These are phyloP conservation scores for Anastatica hierochuntica DNA, from an alignment of 345 rosid species.

Conservation along the genomic window DNA sequence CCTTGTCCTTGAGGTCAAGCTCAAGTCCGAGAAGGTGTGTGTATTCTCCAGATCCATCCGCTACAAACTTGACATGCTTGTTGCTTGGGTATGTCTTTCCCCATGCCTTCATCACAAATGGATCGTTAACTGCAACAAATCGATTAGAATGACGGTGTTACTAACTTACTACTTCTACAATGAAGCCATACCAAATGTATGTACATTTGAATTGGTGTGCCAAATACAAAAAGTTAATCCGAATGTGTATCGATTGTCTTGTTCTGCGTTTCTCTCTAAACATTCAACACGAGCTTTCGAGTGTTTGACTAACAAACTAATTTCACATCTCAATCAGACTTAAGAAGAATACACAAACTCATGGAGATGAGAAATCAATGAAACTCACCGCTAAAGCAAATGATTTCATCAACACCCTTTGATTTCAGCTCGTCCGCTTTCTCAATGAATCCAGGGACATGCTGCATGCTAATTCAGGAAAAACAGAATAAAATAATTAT, in stretches of 20 bases:
- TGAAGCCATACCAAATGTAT: no score
- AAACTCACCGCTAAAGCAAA: slow-evolving; percentile 69
- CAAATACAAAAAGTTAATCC: neutral
- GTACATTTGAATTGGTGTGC: no score
- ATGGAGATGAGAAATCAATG: neutral
- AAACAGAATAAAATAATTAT: neutral
- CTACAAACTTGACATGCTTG: slow-evolving; percentile 82
- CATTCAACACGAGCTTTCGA: no score
- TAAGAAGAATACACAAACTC: neutral
- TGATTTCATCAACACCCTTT: slow-evolving; percentile 70
- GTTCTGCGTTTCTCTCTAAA: neutral
- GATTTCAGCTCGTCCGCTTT: slow-evolving; percentile 71
- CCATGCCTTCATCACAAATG: slow-evolving; percentile 98
- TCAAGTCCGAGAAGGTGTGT: slow-evolving; percentile 83
- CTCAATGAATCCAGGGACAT: slow-evolving; percentile 94
- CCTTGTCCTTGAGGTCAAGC: slow-evolving; percentile 80
- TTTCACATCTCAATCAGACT: no score
- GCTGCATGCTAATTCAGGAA: slow-evolving; percentile 48
- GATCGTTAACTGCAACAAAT: slow-evolving; percentile 71
- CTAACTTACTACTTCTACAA: no score
- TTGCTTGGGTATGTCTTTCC: slow-evolving; percentile 86
- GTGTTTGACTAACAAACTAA: no score
- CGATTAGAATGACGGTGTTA: no score
- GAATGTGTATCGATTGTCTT: neutral
- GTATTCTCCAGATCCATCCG: slow-evolving; percentile 82